Percentiles rank a stretch among this genome's conserved stretches.
Conservation (phyloP, 441 rosid species). For the Erodium trifolium region DNA sequence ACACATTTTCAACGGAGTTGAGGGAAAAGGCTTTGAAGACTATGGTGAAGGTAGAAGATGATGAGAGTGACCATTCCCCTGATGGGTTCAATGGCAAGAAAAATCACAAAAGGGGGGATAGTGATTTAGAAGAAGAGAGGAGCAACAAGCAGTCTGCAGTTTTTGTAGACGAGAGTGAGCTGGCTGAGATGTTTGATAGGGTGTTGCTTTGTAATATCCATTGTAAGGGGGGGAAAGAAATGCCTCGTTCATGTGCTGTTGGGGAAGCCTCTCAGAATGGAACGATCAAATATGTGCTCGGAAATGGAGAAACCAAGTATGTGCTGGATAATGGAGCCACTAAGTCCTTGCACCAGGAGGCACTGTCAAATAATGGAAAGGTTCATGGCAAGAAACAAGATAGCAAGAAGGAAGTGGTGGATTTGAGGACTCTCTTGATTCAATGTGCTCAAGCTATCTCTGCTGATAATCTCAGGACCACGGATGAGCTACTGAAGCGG, state of each 20-base stretch:
- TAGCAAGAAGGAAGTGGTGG: background rate
- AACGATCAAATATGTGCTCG: background rate
- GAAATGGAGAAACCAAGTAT: conserved; percentile 5
- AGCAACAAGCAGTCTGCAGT: conserved; percentile 1
- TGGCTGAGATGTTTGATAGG: background rate
- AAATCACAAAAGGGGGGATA: conserved; percentile 8
- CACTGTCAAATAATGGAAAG: background rate
- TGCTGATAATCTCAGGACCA: background rate
- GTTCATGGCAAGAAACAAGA: background rate
- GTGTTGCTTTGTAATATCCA: conserved; percentile 7
- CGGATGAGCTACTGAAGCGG: background rate
- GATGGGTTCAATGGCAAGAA: conserved; percentile 20
- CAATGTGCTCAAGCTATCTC: conserved; percentile 6
- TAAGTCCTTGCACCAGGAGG: background rate
- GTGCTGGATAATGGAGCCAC: background rate
- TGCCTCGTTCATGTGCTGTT: background rate
- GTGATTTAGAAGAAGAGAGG: conserved; percentile 5
- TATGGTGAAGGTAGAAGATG: conserved; percentile 19
- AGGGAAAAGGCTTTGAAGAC: conserved; percentile 8
- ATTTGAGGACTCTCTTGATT: conserved; percentile 2
- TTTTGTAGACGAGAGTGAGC: background rate
- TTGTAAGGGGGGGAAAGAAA: conserved; percentile 9
- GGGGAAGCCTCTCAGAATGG: conserved; percentile 6
- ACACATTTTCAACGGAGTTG: conserved; percentile 10
- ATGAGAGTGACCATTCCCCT: background rate